Base-by-base conservation (phyloP, 148 eudicot genomes). In the Fagopyrum esculentum region DNA sequence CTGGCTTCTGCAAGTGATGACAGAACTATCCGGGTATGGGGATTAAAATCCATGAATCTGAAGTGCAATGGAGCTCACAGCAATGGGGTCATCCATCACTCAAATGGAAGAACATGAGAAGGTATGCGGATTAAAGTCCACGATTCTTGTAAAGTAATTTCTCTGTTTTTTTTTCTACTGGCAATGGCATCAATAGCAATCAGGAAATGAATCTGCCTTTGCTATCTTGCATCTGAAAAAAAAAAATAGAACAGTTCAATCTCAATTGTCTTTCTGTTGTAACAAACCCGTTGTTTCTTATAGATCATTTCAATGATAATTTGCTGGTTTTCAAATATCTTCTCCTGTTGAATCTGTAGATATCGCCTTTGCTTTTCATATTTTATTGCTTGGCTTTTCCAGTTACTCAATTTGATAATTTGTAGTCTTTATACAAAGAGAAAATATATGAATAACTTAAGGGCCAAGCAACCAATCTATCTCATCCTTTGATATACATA, bases 1-100 rank as follows among this genome's bases (percentile, higher is more conserved):
- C 74, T 93, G 78, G 98, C 96, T 69, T 89, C 98, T 52, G 98
- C 96, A 22, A 87, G 98, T 77, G 96, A 93, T 77, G 96, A 93
- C 78, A 89, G 81, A 72, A 85, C 93, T 6, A 85, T 93, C 57
- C 84, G 98, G 51, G 79, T 93, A 77, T 94, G 98, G 98, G 97
- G 95, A 69, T 69, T 87, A 72, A 79, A 79, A 59, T 79, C 45
- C 64, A 50, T 57, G 48, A 74, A 84, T 48, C 40, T 79, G 72
- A 84, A 68, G 75, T 78, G 71, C 35, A 81, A 77, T 43, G 81
- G 71, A 77, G 45, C 43, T 8, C 82, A 82, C 11, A 79, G 80
- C 78, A 76, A 84, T 74, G 85, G 89, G 8, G 45, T 75, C 63
- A 71, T 79, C 56, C 76, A 72, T 77, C 81, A 76, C 73, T 84